Evolutionary conservation across 1,284 basidiomycete genomes (phyloP), one percentile per base, ranked within the genome.

Genomic region (Fomitopsis schrenkii): DNA sequence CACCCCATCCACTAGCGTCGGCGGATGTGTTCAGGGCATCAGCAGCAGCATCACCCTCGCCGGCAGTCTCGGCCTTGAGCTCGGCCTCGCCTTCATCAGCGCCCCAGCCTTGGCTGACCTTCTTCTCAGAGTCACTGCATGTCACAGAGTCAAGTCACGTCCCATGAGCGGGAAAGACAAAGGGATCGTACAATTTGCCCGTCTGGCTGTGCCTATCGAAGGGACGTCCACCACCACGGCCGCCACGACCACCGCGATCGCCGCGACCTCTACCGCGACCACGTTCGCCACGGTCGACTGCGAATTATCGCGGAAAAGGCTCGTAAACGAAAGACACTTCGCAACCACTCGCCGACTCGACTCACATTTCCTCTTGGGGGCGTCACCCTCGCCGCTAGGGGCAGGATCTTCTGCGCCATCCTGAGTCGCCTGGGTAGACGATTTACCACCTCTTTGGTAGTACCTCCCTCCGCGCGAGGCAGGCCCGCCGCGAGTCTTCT

Each of bases 81-180:
- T 94, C 93, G 44, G 87, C 52, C 33, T 36, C 76, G 36, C 52
- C 92, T 70, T 95, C 93, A 69, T 94, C 91, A 62, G 90, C 92
- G 66, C 94, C 94, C 94, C 94, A 97, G 66, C 88, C 90, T 74
- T 94, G 91, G 75, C 92, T 89, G 68, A 95, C 78, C 80, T 93
- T 93, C 85, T 97, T 97, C 69, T 94, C 90, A 50, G 91, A 89
- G 78, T 97, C 95, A 74, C 90, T 93, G 68, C 15, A 60, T 38
- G 19, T 38, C 36, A 19, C 52, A 17, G 63, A 57, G 36, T 59
- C 7, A 22, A 12, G 41, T 44, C 26, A 55, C 12, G 42, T 15
- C 33, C 36, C 17, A 5, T 30, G n/a, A 54, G 50, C 26, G 30
- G 30, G 8, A 36, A 52, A n/a, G 38, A 12, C 19, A 7, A 44